Percentiles rank a stretch among this genome's conserved stretches.
phyloP scores from a whole-genome alignment of 2,329 filamentous ascomycete species.

The Ascochyta fabae region DNA sequence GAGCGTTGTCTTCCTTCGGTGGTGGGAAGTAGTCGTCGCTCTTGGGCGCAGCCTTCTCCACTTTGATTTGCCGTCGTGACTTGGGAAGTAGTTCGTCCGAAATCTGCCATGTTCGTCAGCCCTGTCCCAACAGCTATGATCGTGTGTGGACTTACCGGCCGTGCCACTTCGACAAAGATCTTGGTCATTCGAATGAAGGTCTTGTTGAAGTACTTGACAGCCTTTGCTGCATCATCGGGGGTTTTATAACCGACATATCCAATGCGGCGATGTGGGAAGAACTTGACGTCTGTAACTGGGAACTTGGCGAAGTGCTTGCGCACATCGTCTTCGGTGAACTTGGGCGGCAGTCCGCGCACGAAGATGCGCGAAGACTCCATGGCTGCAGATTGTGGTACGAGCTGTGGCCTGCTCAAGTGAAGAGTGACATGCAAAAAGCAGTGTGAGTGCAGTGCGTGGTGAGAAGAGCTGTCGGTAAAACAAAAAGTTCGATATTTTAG shows the following conservation, averaged over 20 bases:
- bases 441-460: slow-evolving; percentile 14
- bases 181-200: slow-evolving; percentile 96
- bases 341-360: slow-evolving; percentile 78
- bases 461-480: slow-evolving; percentile 9
- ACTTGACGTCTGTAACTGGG: slow-evolving; percentile 87
- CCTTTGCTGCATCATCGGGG: slow-evolving; percentile 77
- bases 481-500: slow-evolving; percentile 16
- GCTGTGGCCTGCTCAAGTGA: slow-evolving; percentile 26
- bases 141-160: slow-evolving; percentile 65
- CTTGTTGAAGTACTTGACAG: slow-evolving; percentile 94
- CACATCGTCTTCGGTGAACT: slow-evolving; percentile 82
- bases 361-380: slow-evolving; percentile 81
- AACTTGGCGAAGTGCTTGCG: slow-evolving; percentile 85
- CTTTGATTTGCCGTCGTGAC: slow-evolving; percentile 41
- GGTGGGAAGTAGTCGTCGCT: slow-evolving; percentile 37
- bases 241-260: slow-evolving; percentile 95
- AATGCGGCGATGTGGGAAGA: slow-evolving; percentile 87
- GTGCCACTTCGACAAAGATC: slow-evolving; percentile 87
- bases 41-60: slow-evolving; percentile 30
- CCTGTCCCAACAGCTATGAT: not conserved
- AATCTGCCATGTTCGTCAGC: slow-evolving; percentile 42
- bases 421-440: slow-evolving; percentile 6
- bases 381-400: slow-evolving; percentile 1
- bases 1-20: slow-evolving; percentile 44
- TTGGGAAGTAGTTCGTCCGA: slow-evolving; percentile 44